Evolutionary conservation across 202 grass and related monocot species (phyloP).

Genomic region (Schoenoplectus tabernaemontani): DNA sequence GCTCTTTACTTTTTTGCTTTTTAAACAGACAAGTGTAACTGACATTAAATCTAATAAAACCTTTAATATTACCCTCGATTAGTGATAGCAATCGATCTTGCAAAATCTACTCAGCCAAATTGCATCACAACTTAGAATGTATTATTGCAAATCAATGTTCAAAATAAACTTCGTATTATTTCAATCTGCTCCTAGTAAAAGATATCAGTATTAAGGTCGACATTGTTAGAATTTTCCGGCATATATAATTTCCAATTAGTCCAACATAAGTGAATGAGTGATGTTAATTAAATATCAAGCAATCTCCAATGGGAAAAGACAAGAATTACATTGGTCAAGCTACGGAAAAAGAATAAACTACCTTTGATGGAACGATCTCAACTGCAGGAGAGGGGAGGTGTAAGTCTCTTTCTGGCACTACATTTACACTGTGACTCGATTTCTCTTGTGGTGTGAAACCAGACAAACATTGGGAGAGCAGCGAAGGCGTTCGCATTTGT

Average conservation of each 20-base stretch:
- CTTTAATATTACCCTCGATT: neutral
- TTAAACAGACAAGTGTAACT: neutral
- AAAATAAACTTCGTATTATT: neutral
- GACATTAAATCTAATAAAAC: neutral
- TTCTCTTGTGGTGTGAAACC: constrained; percentile 55
- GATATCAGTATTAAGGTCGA: neutral
- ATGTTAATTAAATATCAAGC: neutral
- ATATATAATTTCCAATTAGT: neutral
- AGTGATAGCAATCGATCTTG: neutral
- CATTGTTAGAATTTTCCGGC: neutral
- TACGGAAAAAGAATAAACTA: neutral
- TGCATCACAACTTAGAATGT: neutral
- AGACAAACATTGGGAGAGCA: constrained; percentile 56
- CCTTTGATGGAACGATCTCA: constrained; percentile 67
- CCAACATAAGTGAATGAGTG: neutral
- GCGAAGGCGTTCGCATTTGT: constrained; percentile 47
- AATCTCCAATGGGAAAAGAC: neutral
- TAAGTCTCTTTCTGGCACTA: constrained; percentile 48
- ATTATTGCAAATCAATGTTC: neutral
- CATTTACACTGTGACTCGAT: constrained; percentile 40
- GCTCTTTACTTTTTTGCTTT: neutral
- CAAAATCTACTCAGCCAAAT: neutral
- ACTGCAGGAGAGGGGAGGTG: constrained; percentile 50
- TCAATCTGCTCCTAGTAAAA: neutral
- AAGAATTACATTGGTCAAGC: neutral